Percentiles rank a stretch among this genome's conserved stretches.
These are phyloP conservation scores for Closterium sp. DNA, from an alignment of 139 green algal species.

Conservation along the genomic window DNA sequence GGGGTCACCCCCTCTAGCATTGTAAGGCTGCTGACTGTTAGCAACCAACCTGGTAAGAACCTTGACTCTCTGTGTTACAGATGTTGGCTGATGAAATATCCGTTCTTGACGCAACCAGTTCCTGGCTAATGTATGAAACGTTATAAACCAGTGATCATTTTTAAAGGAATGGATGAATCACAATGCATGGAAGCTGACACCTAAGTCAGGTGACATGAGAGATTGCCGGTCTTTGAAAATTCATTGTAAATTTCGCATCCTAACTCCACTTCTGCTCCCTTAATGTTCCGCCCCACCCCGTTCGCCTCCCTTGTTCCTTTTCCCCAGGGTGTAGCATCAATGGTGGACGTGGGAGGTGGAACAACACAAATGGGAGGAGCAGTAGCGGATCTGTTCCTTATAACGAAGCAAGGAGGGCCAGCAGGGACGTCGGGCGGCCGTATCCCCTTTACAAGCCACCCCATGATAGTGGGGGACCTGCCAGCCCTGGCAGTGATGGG, in stretches of 20 bases:
- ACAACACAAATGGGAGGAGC: background rate
- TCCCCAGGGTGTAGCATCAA: background rate
- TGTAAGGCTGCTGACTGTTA: background rate
- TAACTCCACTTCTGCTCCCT: too few species aligned
- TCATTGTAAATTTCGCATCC: too few species aligned
- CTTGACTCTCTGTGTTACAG: too few species aligned
- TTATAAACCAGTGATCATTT: too few species aligned
- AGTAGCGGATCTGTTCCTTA: background rate
- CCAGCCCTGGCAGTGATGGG: background rate
- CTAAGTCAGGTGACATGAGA: too few species aligned
- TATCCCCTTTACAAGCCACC: background rate
- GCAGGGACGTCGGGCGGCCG: background rate
- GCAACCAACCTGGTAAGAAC: too few species aligned
- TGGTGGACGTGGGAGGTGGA: constrained; percentile 1
- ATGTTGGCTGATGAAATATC: too few species aligned
- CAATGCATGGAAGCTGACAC: too few species aligned
- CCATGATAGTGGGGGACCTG: background rate
- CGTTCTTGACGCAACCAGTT: too few species aligned
- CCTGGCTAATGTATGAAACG: too few species aligned
- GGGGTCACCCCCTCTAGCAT: background rate
- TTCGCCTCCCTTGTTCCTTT: background rate
- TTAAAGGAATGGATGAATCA: too few species aligned
- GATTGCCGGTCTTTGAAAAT: too few species aligned
- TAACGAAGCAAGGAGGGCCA: background rate
- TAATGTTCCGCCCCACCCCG: background rate